Percentiles rank a stretch among this genome's conserved stretches.
phyloP scores from a whole-genome alignment of 768 basidiomycete genomes.

The Dacryopinax spathularia region DNA sequence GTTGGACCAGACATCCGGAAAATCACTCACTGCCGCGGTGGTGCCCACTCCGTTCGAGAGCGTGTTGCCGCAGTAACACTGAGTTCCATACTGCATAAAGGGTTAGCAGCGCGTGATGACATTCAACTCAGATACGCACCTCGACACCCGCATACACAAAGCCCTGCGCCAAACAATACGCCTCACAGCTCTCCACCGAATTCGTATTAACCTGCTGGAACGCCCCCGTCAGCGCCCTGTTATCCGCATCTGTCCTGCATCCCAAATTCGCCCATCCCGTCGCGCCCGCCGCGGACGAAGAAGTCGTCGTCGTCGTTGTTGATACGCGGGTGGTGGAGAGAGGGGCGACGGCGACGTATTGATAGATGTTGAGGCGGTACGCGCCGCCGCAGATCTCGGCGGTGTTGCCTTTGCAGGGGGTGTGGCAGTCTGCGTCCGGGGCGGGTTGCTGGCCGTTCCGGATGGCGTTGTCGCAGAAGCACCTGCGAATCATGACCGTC shows the following conservation, averaged over 20 bases:
- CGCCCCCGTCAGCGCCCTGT: constrained; percentile 5
- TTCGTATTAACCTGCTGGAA: background rate
- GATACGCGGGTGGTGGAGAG: background rate
- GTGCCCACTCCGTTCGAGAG: constrained; percentile 1
- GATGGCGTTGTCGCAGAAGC: constrained; percentile 9
- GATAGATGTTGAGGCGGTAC: background rate
- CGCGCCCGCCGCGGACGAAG: background rate
- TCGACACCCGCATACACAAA: constrained; percentile 9
- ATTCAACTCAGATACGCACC: background rate
- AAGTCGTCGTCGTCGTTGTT: background rate
- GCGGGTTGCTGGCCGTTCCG: background rate
- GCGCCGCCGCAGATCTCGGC: background rate
- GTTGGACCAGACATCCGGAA: background rate
- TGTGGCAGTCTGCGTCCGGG: background rate
- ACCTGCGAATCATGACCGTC: too few species aligned
- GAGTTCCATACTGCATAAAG: background rate
- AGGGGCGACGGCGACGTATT: background rate
- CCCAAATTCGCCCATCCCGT: constrained; percentile 2
- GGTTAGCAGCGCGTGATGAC: too few species aligned
- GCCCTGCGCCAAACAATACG: constrained; percentile 2
- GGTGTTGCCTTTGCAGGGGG: background rate
- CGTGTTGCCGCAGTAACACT: constrained; percentile 2
- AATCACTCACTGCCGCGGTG: background rate
- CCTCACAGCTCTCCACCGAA: constrained; percentile 6
- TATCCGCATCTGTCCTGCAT: background rate